A percentile compares a stretch with the other conserved stretches of the same genome.
Evolutionary conservation across 495 filamentous ascomycete species (phyloP).

Genomic region (Neohortaea acidophila): DNA sequence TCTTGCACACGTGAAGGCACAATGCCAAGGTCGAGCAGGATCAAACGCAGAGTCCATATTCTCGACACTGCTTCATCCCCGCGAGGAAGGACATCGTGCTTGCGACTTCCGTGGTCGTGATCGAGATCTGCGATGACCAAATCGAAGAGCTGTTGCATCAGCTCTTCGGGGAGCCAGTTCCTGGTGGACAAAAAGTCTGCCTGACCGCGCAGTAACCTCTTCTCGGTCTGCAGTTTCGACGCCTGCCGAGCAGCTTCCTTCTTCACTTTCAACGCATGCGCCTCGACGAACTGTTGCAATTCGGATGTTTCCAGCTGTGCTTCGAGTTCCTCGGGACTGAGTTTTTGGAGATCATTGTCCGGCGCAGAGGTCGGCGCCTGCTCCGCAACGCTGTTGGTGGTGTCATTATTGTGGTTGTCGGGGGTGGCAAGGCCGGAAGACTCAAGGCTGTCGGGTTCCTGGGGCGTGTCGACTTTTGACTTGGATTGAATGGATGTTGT

Average conservation of each 20-base stretch:
- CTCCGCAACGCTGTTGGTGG: neutral
- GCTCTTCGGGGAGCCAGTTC: conserved; percentile 64
- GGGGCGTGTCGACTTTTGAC: conserved; percentile 20
- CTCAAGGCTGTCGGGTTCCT: conserved; percentile 6
- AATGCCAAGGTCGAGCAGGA: conserved; percentile 53
- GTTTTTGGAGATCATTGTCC: conserved; percentile 27
- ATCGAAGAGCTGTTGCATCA: conserved; percentile 60
- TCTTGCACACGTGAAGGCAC: conserved; percentile 44
- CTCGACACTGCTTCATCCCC: conserved; percentile 59
- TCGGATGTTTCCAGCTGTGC: conserved; percentile 65
- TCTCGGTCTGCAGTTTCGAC: conserved; percentile 60
- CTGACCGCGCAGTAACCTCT: conserved; percentile 58
- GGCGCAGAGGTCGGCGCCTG: neutral
- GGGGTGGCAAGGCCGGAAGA: conserved; percentile 12
- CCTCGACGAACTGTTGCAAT: conserved; percentile 70
- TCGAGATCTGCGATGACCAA: conserved; percentile 32
- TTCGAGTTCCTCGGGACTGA: conserved; percentile 74
- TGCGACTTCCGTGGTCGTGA: conserved; percentile 28
- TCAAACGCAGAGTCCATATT: conserved; percentile 66
- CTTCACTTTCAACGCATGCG: conserved; percentile 46
- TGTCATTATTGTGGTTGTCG: conserved; percentile 5
- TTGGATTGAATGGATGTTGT: conserved; percentile 75
- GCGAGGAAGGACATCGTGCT: conserved; percentile 29
- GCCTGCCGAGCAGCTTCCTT: conserved; percentile 45
- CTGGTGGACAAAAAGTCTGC: conserved; percentile 50